Base-by-base conservation (phyloP, 2,329 filamentous ascomycete genomes). In the Colletotrichum chlorophyti region DNA sequence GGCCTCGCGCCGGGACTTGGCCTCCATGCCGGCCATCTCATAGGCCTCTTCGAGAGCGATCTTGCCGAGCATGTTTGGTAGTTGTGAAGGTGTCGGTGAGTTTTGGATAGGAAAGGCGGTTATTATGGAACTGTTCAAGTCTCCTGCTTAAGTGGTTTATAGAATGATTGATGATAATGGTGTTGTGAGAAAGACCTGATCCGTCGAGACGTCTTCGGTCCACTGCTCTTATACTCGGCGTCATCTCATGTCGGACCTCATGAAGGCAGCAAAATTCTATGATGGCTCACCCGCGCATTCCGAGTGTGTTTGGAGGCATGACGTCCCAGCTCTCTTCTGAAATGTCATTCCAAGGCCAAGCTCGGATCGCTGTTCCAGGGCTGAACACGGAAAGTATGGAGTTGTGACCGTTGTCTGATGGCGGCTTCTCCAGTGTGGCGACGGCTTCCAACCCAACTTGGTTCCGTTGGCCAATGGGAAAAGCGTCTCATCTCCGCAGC, bases 31-130 rank as follows among this genome's bases (percentile, higher is more conserved):
- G 40, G 86, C 83, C 6, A 87, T 76, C 60, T 80, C 81, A 62
- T 86, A 87, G 12, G 84, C 83, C 71, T 88, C 85, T 68, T 88
- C 85, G 19, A 88, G 75, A 11, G 82, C 81, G 57, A 88, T 78
- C 62, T 88, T 88, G 59, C 85, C 85, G 11, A 79, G 71, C 83
- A 86, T 86, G n/a, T 43, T 32, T 42, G 42, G 14, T 31, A 15
- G 15, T 5, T 17, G 21, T 24, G 6, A 27, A 5, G 17, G 10
- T 35, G 19, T 23, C 19, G 0, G 31, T 32, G 35, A n/a, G 3
- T 21, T n/a, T n/a, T n/a, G n/a, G n/a, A n/a, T n/a, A n/a, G n/a
- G n/a, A n/a, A n/a, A n/a, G n/a, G n/a, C n/a, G n/a, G n/a, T 15
- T 27, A 9, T n/a, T 43, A 15, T 12, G 7, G 8, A 29, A 11